A percentile compares a stretch with the other conserved stretches of the same genome.
phyloP scores from a whole-genome alignment of 768 basidiomycete species.

The Solioccasus polychromus region DNA sequence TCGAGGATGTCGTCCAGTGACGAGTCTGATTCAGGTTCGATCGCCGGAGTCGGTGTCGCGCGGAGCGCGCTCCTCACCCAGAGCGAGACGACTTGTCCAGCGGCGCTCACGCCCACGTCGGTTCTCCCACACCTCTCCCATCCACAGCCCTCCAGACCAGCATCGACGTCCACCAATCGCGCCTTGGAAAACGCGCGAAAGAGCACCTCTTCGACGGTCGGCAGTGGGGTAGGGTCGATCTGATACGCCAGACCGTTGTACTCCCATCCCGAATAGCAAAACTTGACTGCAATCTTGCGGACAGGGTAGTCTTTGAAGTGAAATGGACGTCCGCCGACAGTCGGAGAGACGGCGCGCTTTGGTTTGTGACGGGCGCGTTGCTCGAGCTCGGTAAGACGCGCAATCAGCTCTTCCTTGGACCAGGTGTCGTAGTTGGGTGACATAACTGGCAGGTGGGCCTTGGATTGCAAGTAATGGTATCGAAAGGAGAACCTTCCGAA shows the following conservation, averaged over 20 bases:
- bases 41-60: background rate
- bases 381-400: conserved; percentile 59
- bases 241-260: conserved; percentile 92
- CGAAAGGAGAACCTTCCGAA: conserved; percentile 32
- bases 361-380: conserved; percentile 9
- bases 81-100: conserved; percentile 89
- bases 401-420: conserved; percentile 70
- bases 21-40: background rate
- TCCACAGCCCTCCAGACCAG: conserved; percentile 79
- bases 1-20: conserved; percentile 30
- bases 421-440: conserved; percentile 49
- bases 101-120: conserved; percentile 92
- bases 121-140: conserved; percentile 94
- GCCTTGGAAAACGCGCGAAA: conserved; percentile 77
- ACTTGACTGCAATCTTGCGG: conserved; percentile 91
- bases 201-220: conserved; percentile 88
- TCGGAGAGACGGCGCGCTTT: conserved; percentile 16
- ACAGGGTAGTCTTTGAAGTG: conserved; percentile 65
- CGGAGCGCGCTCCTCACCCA: conserved; percentile 77
- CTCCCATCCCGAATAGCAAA: conserved; percentile 90
- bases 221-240: conserved; percentile 61
- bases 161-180: conserved; percentile 69
- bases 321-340: conserved; percentile 42
- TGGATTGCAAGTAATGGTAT: conserved; percentile 32
- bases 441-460: conserved; percentile 32